Evolutionary conservation across 306 rosid genomes (phyloP), one percentile per base, ranked within the genome.

Genomic region (Trifolium subterraneum): DNA sequence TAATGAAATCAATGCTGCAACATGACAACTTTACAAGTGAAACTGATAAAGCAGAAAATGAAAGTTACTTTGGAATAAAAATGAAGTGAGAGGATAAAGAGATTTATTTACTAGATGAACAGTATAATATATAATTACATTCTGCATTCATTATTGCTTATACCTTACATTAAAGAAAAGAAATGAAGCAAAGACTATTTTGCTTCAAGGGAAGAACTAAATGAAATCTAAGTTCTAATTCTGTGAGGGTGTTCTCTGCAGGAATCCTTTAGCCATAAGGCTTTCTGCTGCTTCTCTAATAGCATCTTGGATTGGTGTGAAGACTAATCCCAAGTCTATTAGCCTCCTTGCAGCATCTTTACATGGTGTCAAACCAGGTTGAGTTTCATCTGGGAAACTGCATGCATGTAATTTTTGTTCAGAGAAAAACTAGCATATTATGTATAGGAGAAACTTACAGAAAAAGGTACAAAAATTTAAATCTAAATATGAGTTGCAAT

Each of bases 381-480:
- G 97, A 63, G 98, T 93, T 83, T 87, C 94, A 6, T 60, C 76
- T 1, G 41, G 78, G 71, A 93, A 88, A 67, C 98, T 93, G 92
- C 78, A 84, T 93, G 92, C 78, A 84, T 14, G 45, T 4, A 33
- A 2, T 68, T 73, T 70, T 73, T 78, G 54, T 41, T 71, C 41
- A 62, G 76, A 74, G 62, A 75, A n/a, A 15, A 36, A 68, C 42
- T 42, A 62, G 22, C 66, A 80, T 44, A 23, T 18, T 36, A 64
- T 75, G 6, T 29, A 25, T 2, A 22, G 23, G 42, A 38, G 5
- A 38, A 51, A 31, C 12, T 65, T 13, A 22, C 35, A 72, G 36
- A 52, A 20, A 33, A 51, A 55, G 7, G n/a, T 54, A 51, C 23
- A 50, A 38, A 77, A 56, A 8, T 52, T 45, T 63, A 79, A 74